Evolutionary conservation across 2,329 filamentous ascomycete genomes (phyloP).

Genomic region (Dendryphion nanum): DNA sequence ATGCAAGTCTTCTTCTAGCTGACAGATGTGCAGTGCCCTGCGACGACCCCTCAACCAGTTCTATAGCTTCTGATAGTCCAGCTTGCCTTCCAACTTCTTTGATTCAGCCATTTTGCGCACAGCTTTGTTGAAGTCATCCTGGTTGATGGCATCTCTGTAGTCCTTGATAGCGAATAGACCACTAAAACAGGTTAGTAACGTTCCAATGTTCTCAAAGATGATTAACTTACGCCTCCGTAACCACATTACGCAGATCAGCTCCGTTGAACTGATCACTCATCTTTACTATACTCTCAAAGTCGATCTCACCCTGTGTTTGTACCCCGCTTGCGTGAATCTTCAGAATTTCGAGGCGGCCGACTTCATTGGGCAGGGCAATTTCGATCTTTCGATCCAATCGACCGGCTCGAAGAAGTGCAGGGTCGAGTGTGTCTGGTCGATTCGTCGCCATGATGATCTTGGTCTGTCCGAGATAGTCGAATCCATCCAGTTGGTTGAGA

Average conservation of each 20-base stretch:
- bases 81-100: conserved; percentile 98
- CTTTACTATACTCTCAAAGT: conserved; percentile 99
- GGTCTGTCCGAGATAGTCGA: conserved; percentile 98
- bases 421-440: conserved; percentile 92
- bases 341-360: conserved; percentile 91
- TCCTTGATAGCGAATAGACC: conserved; percentile 98
- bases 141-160: conserved; percentile 91
- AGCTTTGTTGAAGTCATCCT: conserved; percentile 99
- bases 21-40: too few species aligned
- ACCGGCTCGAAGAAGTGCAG: conserved; percentile 85
- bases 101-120: conserved; percentile 95
- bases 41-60: not conserved
- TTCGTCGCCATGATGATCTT: conserved; percentile 99
- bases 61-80: conserved; percentile 95
- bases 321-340: conserved; percentile 94
- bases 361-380: conserved; percentile 95
- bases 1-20: too few species aligned
- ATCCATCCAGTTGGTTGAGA: conserved; percentile 96
- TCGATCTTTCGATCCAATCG: conserved; percentile 97
- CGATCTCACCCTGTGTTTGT: conserved; percentile 87
- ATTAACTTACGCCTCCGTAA: conserved; percentile 85
- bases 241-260: conserved; percentile 94
- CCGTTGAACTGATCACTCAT: conserved; percentile 99
- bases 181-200: conserved; percentile 47
- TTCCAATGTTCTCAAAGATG: not conserved